Evolutionary conservation across 306 rosid genomes (phyloP).

Genomic region (Cicer pinnatifidum): DNA sequence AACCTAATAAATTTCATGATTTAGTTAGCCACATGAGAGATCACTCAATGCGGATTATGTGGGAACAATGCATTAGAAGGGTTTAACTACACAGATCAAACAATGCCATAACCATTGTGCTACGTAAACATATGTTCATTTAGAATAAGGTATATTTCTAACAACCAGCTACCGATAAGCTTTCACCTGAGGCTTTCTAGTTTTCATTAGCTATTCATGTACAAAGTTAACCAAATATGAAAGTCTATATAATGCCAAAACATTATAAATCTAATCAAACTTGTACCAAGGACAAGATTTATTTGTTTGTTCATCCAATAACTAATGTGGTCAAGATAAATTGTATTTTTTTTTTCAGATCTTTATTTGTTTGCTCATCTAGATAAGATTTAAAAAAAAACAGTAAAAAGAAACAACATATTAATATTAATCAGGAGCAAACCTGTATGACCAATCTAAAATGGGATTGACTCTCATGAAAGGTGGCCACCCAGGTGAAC

Average conservation of each 20-base stretch:
- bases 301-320: neutral
- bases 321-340: slow-evolving; percentile 1
- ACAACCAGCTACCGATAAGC: neutral
- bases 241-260: neutral
- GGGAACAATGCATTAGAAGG: neutral
- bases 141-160: no score
- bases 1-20: neutral
- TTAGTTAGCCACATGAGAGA: no score
- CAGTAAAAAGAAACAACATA: slow-evolving; percentile 22
- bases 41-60: neutral
- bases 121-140: no score
- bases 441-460: slow-evolving; percentile 97
- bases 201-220: neutral
- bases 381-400: slow-evolving; percentile 29
- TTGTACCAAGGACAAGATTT: slow-evolving; percentile 14
- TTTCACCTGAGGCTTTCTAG: neutral
- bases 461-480: slow-evolving; percentile 98
- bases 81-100: no score
- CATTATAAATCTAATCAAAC: slow-evolving; percentile 10
- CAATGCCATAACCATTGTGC: no score
- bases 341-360: slow-evolving; percentile 13
- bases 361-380: slow-evolving; percentile 23
- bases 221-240: no score
- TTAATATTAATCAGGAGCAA: slow-evolving; percentile 21
- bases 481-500: slow-evolving; percentile 97